A percentile compares a stretch with the other conserved stretches of the same genome.
These are phyloP conservation scores for Tetrapisispora phaffii DNA, from an alignment of 805 yeast genomes.

Conservation along the genomic window DNA sequence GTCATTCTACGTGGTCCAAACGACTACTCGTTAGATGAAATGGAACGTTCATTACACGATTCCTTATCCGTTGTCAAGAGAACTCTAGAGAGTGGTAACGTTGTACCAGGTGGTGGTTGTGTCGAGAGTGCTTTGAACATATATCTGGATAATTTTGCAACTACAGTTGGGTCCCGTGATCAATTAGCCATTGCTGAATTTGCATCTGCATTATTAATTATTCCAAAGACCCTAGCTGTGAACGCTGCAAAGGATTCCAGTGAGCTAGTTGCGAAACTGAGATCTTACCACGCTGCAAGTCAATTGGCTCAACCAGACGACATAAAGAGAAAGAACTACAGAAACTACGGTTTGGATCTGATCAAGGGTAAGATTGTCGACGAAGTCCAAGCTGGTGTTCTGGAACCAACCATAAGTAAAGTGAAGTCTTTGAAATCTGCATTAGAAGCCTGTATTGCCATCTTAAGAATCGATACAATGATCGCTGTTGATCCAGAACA, in stretches of 20 bases:
- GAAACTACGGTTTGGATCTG: conserved; percentile 86
- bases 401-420: conserved; percentile 92
- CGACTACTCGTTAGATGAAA: conserved; percentile 90
- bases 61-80: conserved; percentile 91
- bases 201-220: conserved; percentile 78
- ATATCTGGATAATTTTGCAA: conserved; percentile 91
- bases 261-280: conserved; percentile 86
- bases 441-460: conserved; percentile 95
- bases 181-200: conserved; percentile 97
- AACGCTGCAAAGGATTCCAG: conserved; percentile 97
- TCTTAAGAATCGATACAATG: conserved; percentile 95
- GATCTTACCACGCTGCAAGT: conserved; percentile 93
- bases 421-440: conserved; percentile 90
- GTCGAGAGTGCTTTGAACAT: conserved; percentile 94
- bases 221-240: conserved; percentile 93
- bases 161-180: conserved; percentile 94
- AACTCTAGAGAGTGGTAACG: conserved; percentile 84
- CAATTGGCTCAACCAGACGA: conserved; percentile 83
- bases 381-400: conserved; percentile 73
- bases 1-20: conserved; percentile 92
- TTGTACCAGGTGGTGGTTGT: conserved; percentile 99
- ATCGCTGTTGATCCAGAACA: conserved; percentile 95
- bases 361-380: conserved; percentile 87
- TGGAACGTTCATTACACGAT: conserved; percentile 96
- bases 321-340: conserved; percentile 71